Evolutionary conservation across 2,329 filamentous ascomycete species (phyloP).

Genomic region (Myriosclerotinia curreyana): DNA sequence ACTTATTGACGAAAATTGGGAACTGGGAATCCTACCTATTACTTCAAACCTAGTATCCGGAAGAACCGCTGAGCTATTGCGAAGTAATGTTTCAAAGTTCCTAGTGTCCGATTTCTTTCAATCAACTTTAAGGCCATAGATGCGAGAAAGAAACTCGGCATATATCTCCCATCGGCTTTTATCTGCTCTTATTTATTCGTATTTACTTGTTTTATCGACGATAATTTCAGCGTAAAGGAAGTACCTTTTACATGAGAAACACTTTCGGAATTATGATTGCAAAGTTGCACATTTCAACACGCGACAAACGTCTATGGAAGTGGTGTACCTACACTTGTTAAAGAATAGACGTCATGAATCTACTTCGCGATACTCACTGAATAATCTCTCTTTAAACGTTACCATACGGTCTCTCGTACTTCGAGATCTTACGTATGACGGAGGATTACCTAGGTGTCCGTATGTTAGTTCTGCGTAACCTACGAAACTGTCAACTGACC

Average conservation of each 20-base stretch:
- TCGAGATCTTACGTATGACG: not conserved
- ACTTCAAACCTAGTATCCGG: too few relatives aligned
- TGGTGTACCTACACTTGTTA: not conserved
- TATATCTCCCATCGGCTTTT: not conserved
- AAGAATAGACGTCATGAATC: not conserved
- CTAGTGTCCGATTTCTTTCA: too few relatives aligned
- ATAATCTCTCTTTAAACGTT: not conserved
- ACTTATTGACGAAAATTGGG: too few relatives aligned
- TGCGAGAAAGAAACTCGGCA: not conserved
- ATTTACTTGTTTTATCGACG: not conserved
- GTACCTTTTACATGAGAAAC: not conserved
- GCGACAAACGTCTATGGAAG: not conserved
- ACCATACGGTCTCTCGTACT: not conserved
- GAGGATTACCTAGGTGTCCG: not conserved
- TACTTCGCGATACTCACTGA: not conserved
- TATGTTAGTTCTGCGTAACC: not conserved
- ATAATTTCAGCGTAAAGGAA: not conserved
- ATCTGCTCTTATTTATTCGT: not conserved
- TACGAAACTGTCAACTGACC: slow-evolving; percentile 1
- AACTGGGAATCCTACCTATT: too few relatives aligned
- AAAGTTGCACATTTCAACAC: not conserved
- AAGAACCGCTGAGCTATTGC: too few relatives aligned
- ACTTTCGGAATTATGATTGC: not conserved
- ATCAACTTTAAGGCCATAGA: not conserved
- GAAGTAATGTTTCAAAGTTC: too few relatives aligned